Evolutionary conservation across 2,329 filamentous ascomycete genomes (phyloP), one percentile per base, ranked within the genome.

Genomic region (Hypoxylon sp.): DNA sequence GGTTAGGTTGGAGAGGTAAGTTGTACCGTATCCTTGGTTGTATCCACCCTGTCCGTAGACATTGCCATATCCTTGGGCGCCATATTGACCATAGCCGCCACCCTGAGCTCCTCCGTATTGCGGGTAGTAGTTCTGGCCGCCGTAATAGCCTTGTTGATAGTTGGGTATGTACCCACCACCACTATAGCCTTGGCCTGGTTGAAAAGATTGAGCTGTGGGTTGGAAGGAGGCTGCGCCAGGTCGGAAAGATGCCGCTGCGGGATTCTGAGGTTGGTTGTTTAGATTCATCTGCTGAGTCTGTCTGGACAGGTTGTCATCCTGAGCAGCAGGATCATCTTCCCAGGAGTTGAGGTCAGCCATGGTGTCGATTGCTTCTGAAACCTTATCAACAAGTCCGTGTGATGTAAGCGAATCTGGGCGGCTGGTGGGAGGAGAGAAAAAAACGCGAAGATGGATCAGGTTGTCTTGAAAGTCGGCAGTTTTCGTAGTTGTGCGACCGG

Each of bases 271-370:
- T 71, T 82, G 81, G 59, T 85, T 84, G 80, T 91, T 92, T 77
- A 95, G 80, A 80, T 94, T 93, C 81, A 94, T 87, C 80, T 92
- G 90, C 80, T 91, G 89, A 76, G 92, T 84, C 85, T 95, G 92
- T 76, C 90, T 90, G 70, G 92, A 89, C 81, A 97, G 89, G 80
- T 89, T 89, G 76, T 93, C 91, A 76, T 95, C 91, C 85, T 93
- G 91, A 71, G 89, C 90, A 61, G 91, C 86, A 77, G 91, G 90
- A 77, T 95, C 93, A 78, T 97, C 94, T 84, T 98, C 95, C 93
- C 96, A 98, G 70, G 94, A 97, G 81, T 97, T 94, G 77, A 94
- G 92, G 81, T 95, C 90, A 76, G 95, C 92, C 94, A 97, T 97
- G 78, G 62, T 86, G 78, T 44, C 63, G 61, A 60, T 71, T 42